Percentiles rank a stretch among this genome's conserved stretches.
Conservation (phyloP, 164 flowering plant genomes). For the Brasenia schreberi region DNA sequence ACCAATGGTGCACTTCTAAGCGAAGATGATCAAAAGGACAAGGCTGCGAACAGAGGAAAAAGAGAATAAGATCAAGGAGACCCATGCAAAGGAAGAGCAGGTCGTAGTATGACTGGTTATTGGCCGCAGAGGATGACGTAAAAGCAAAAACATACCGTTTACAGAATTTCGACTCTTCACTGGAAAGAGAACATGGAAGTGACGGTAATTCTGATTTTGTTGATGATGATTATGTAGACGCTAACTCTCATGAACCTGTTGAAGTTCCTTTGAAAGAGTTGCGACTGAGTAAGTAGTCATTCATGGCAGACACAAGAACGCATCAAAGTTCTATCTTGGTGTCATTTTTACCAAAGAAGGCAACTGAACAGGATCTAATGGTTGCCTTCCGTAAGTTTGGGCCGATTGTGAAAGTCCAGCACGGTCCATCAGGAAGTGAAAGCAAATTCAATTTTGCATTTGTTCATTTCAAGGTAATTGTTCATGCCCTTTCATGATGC, state of each 20-base stretch:
- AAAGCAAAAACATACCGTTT: too few species aligned
- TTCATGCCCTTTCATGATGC: neutral
- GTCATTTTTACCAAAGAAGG: conserved; percentile 15
- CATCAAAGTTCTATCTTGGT: conserved; percentile 13
- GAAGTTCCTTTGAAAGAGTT: too few species aligned
- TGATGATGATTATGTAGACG: neutral
- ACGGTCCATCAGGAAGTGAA: neutral
- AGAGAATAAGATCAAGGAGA: conserved; percentile 1
- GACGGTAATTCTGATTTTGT: conserved; percentile 6
- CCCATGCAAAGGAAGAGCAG: conserved; percentile 1
- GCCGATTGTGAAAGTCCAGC: conserved; percentile 5
- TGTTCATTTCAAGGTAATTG: conserved; percentile 24
- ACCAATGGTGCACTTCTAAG: too few species aligned
- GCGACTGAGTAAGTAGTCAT: too few species aligned
- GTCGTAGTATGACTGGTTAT: too few species aligned
- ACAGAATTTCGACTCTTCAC: too few species aligned
- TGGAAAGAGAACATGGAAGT: neutral
- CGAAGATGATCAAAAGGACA: conserved; percentile 1
- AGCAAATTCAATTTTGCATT: conserved; percentile 17
- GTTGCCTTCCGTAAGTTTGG: conserved; percentile 16
- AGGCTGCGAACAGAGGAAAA: conserved; percentile 3
- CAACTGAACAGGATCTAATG: neutral
- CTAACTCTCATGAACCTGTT: too few species aligned
- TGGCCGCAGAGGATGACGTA: too few species aligned
- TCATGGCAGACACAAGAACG: conserved; percentile 3